Evolutionary conservation across 495 filamentous ascomycete species (phyloP), one percentile per base, ranked within the genome.

Genomic region (Penicillium nucicola): DNA sequence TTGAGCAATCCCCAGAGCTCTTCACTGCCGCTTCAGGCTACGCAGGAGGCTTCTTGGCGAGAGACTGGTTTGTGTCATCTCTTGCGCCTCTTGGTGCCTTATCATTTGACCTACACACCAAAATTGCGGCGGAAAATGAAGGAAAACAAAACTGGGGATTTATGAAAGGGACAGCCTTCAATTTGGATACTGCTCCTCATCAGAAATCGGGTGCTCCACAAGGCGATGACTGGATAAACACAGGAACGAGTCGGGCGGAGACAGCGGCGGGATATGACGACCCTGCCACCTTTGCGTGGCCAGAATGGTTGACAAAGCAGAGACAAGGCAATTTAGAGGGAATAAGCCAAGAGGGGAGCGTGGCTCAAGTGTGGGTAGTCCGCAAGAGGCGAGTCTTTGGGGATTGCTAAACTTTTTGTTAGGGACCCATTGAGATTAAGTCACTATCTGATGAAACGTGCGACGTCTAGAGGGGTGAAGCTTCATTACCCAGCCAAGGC

Each of bases 21-120:
- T 90, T 91, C 67, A 77, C 81, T 17, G 83, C 80, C 15, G 86
- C 88, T 2, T 90, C 87, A 4, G 86, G 88, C 14, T 82, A 79
- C 48, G 87, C 86, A 1, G 87, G 77, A 5, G 89, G 88, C 0
- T 92, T 91, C 58, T 65, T 91, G 5, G 87, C 88, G 1, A 76
- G 76, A 43, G 85, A 91, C 56, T 93, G 87, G 86, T 87, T 86
- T 55, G 67, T 64, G 1, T 63, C 76, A 1, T 60, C 77, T 1
- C 56, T 83, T 0, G 75, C 78, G 0, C 65, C 75, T 0, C 71
- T 91, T 0, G 88, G 84, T 15, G 74, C 70, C 3, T 71, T 91
- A 19, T 86, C 84, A 31, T 93, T 89, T 65, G 76, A 78, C 9
- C 74, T 89, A 17, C 89, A 92, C 62, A 73, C 72, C 35, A 55